A percentile compares a stretch with the other conserved stretches of the same genome.
Conservation (phyloP, 805 yeast genomes). For the Sugiyamaella boreocaroliniensis region DNA sequence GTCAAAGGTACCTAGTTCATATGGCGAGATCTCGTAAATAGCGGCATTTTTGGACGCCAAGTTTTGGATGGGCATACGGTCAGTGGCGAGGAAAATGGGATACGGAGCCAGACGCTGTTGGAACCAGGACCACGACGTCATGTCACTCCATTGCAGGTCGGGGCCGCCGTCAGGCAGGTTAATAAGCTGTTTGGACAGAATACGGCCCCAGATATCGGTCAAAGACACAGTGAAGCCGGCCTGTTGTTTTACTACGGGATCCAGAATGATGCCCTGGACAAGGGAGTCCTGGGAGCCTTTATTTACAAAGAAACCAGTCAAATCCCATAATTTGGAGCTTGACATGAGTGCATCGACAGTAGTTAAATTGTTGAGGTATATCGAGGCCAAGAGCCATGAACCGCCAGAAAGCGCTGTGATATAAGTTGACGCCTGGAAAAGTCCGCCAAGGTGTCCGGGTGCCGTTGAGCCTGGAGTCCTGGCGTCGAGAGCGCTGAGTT, state of each 20-base stretch:
- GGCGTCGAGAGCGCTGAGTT: conserved; percentile 69
- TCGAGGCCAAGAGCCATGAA: conserved; percentile 66
- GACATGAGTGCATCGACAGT: conserved; percentile 52
- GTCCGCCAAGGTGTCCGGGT: conserved; percentile 57
- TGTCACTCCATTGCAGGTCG: conserved; percentile 46
- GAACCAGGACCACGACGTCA: conserved; percentile 53
- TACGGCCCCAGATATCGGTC: conserved; percentile 78
- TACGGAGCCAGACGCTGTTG: conserved; percentile 53
- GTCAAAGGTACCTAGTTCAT: conserved; percentile 85
- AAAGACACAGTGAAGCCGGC: conserved; percentile 67
- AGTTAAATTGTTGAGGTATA: conserved; percentile 64
- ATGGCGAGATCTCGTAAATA: conserved; percentile 44
- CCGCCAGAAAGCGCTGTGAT: conserved; percentile 78
- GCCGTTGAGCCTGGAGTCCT: conserved; percentile 46
- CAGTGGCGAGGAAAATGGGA: conserved; percentile 49
- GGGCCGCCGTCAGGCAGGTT: conserved; percentile 47
- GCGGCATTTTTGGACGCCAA: conserved; percentile 61
- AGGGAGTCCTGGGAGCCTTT: conserved; percentile 44
- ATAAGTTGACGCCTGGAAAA: conserved; percentile 62
- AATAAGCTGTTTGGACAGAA: conserved; percentile 58
- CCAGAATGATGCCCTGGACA: background rate
- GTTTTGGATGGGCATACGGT: conserved; percentile 37
- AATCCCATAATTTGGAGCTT: conserved; percentile 53
- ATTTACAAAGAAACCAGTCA: conserved; percentile 48
- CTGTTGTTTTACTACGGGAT: conserved; percentile 32